Evolutionary conservation across 257 asterid species (phyloP).

Genomic region (Capsicum chinense): DNA sequence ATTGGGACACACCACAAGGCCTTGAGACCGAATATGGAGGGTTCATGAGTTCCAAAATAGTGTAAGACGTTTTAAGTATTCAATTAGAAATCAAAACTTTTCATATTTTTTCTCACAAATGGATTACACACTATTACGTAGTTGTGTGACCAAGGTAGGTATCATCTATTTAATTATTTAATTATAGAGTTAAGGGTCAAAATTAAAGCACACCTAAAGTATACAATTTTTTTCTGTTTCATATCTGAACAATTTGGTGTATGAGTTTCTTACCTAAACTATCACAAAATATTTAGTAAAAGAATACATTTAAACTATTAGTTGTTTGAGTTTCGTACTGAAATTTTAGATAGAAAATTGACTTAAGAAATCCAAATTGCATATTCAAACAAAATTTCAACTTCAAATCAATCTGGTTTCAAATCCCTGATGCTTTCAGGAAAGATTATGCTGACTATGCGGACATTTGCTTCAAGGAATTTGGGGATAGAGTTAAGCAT

Average conservation of each 20-base stretch:
- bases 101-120: background rate
- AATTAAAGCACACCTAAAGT: too few relatives aligned
- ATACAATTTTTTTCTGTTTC: too few relatives aligned
- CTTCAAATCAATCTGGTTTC: too few relatives aligned
- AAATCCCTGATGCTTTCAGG: constrained; percentile 19
- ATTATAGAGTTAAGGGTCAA: background rate
- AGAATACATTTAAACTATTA: too few relatives aligned
- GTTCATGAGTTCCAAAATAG: constrained; percentile 33
- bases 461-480: constrained; percentile 42
- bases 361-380: too few relatives aligned
- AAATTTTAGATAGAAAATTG: too few relatives aligned
- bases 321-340: too few relatives aligned
- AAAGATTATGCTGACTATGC: constrained; percentile 35
- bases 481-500: constrained; percentile 44
- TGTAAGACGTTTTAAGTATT: constrained; percentile 26
- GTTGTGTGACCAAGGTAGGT: background rate
- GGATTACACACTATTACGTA: background rate
- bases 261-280: too few relatives aligned
- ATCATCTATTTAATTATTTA: background rate
- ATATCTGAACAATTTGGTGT: too few relatives aligned
- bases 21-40: constrained; percentile 42
- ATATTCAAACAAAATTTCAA: too few relatives aligned
- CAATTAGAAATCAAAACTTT: background rate
- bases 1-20: constrained; percentile 39
- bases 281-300: too few relatives aligned